Evolutionary conservation across 441 rosid genomes (phyloP), one percentile per base, ranked within the genome.

Genomic region (Manihot esculenta): DNA sequence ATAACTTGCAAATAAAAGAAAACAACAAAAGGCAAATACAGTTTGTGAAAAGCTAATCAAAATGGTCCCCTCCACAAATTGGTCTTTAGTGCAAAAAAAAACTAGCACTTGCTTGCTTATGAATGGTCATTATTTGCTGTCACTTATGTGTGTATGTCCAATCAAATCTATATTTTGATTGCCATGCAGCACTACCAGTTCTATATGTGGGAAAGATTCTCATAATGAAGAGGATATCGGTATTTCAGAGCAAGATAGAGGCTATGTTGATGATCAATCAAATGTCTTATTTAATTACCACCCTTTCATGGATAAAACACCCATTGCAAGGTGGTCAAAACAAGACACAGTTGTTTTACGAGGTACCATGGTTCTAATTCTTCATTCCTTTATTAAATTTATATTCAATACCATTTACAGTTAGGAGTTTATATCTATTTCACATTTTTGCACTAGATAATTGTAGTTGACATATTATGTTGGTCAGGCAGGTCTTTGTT

Each of bases 291-390:
- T 88, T 55, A 93, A 95, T 77, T 80, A 84, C 73, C 96, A 93
- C 64, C 81, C 97, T 58, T 87, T 77, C 74, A 91, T 91, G 98
- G 80, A 86, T 64, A 88, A 78, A 81, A 80, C 86, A 65, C 80
- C 88, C 18, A 85, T 77, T 55, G 66, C 74, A 73, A 82, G 90
- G 78, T 95, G 98, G 99, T 85, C 97, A 51, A 95, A 91, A 65
- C 84, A 84, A 76, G 98, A 93, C 41, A 93, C 98, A 7, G 60
- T 78, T 86, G 81, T 95, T 93, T 79, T 93, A 88, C 55, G 87
- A 86, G 93, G 95, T 86, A 75, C n/a, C 56, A 41, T 33, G 42
- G 27, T 24, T 49, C 20, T 64, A 15, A 2, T 56, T 49, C 54
- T 51, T 30, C 17, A 9, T 24, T 5, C 0, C 42, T 53, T 26